These are phyloP conservation scores for Beauveria medogensis DNA, from an alignment of 2,329 filamentous ascomycete genomes.

Conservation along the genomic window DNA sequence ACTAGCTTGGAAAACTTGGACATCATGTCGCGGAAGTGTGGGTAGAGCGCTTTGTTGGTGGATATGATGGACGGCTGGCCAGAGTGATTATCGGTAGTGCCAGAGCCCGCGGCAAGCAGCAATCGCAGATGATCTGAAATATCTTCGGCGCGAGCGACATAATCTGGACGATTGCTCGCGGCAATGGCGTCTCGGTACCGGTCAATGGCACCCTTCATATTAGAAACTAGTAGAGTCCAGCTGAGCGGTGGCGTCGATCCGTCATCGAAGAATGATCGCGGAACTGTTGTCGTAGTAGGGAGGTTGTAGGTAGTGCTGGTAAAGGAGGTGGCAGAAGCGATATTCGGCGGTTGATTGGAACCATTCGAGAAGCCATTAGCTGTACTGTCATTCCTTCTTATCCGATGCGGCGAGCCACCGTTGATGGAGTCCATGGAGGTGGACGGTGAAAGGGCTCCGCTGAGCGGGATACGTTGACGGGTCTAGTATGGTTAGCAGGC, in stretches of 20 bases:
- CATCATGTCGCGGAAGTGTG: conserved; percentile 99
- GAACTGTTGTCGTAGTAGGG: conserved; percentile 53
- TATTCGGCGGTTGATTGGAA: conserved; percentile 40
- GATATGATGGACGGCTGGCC: conserved; percentile 99
- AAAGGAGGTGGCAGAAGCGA: conserved; percentile 54
- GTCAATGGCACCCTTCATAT: conserved; percentile 87
- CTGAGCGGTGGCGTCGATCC: conserved; percentile 71
- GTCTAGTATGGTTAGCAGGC: not conserved
- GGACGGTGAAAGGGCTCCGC: conserved; percentile 71
- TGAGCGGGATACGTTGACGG: conserved; percentile 51
- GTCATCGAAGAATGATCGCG: conserved; percentile 85
- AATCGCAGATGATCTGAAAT: conserved; percentile 94
- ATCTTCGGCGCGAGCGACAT: conserved; percentile 90
- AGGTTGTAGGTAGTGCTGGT: conserved; percentile 50
- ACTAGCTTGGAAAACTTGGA: conserved; percentile 99
- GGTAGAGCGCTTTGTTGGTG: conserved; percentile 93
- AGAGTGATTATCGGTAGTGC: conserved; percentile 97
- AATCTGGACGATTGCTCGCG: conserved; percentile 75
- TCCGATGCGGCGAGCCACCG: conserved; percentile 50
- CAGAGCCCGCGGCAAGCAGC: conserved; percentile 88
- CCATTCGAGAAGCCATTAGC: conserved; percentile 29
- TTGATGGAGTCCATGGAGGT: conserved; percentile 89
- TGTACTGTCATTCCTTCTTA: conserved; percentile 50
- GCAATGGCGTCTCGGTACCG: conserved; percentile 85
- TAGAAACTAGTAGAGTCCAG: conserved; percentile 83